Evolutionary conservation across 306 rosid species (phyloP).

Genomic region (Prunus kanzakura): DNA sequence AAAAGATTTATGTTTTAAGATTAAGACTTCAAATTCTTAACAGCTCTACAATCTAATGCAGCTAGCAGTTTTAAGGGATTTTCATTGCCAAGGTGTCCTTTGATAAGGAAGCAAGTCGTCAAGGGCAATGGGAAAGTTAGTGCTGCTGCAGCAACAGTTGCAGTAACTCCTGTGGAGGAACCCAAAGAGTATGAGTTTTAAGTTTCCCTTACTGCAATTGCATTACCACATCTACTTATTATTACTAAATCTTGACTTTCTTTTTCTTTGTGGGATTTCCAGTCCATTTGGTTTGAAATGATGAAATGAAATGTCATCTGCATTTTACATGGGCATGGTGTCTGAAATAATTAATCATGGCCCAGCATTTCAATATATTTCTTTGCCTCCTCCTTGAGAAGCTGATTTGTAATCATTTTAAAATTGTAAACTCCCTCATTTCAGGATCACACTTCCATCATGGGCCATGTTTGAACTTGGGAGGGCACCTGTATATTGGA

Average conservation of each 20-base stretch:
- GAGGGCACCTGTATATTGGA: conserved; percentile 75
- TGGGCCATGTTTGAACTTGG: conserved; percentile 95
- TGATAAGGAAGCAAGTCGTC: conserved; percentile 35
- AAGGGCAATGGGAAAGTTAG: conserved; percentile 42
- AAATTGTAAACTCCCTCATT: conserved; percentile 8
- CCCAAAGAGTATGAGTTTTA: conserved; percentile 59
- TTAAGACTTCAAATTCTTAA: not conserved
- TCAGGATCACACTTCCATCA: conserved; percentile 71
- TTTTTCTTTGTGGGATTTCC: not conserved
- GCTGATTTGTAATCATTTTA: not conserved
- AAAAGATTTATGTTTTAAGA: not conserved
- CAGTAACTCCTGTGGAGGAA: conserved; percentile 45
- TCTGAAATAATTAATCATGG: too few relatives aligned
- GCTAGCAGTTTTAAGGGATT: conserved; percentile 53
- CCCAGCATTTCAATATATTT: not conserved
- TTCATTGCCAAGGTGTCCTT: conserved; percentile 34
- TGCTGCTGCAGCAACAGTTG: conserved; percentile 54
- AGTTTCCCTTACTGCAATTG: not conserved
- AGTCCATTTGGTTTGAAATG: not conserved
- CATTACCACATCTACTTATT: not conserved
- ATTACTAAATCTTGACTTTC: not conserved
- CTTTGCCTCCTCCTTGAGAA: not conserved
- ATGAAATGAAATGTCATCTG: not conserved
- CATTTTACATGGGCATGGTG: too few relatives aligned
- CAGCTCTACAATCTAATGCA: conserved; percentile 33